Percentiles rank a stretch among this genome's conserved stretches.
These are phyloP conservation scores for Blastosporella zonata DNA, from an alignment of 1,284 basidiomycete species.

Conservation along the genomic window DNA sequence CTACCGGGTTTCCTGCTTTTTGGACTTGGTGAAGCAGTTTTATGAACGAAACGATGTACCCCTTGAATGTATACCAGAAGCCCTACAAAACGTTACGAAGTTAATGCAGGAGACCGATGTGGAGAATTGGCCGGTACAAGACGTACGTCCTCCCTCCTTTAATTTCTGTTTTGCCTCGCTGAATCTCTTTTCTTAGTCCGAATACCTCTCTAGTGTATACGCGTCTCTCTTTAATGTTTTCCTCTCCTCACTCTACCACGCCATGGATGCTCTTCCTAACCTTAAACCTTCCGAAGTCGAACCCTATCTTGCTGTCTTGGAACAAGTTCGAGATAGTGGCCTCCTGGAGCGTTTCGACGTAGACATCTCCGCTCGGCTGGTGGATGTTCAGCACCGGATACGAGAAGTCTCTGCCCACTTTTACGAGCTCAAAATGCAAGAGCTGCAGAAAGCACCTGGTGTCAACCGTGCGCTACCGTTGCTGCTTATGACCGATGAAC, in stretches of 20 bases:
- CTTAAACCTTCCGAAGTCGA: conserved; percentile 69
- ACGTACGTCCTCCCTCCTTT: conserved; percentile 52
- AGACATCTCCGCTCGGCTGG: conserved; percentile 59
- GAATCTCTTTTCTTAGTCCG: conserved; percentile 39
- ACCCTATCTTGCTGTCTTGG: conserved; percentile 63
- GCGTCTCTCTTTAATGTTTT: conserved; percentile 84
- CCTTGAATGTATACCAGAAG: conserved; percentile 92
- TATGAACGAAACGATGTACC: conserved; percentile 92
- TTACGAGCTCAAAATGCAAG: conserved; percentile 70
- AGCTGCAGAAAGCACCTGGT: conserved; percentile 63
- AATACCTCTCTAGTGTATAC: conserved; percentile 64
- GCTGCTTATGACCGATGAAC: conserved; percentile 81
- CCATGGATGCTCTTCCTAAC: conserved; percentile 72
- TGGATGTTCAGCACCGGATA: conserved; percentile 72
- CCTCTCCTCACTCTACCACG: conserved; percentile 81
- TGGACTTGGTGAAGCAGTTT: conserved; percentile 85
- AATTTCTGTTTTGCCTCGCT: background rate
- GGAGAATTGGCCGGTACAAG: conserved; percentile 77
- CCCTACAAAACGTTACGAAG: conserved; percentile 71
- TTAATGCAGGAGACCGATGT: conserved; percentile 68
- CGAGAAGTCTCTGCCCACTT: conserved; percentile 65
- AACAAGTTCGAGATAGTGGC: conserved; percentile 69
- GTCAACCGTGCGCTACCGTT: conserved; percentile 79
- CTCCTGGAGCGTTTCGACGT: conserved; percentile 66
- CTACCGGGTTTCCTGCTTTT: conserved; percentile 78